Percentiles rank a stretch among this genome's conserved stretches.
Evolutionary conservation across 805 yeast species (phyloP).

Genomic region (Myxozyma udenii): DNA sequence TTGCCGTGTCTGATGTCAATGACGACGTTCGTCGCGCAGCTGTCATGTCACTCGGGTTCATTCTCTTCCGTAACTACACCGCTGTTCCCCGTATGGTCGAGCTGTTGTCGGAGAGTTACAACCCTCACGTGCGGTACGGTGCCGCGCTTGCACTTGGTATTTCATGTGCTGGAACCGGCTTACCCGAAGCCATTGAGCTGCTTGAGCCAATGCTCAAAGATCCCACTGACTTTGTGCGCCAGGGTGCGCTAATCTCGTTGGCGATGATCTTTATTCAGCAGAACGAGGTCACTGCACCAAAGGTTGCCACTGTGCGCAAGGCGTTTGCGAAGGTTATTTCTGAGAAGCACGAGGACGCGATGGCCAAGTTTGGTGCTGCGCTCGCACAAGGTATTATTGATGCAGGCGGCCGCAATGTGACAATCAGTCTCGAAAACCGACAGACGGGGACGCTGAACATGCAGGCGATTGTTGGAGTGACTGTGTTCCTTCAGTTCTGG

Average conservation of each 20-base stretch:
- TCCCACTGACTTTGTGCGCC: constrained; percentile 95
- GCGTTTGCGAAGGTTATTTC: constrained; percentile 70
- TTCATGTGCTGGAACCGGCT: constrained; percentile 92
- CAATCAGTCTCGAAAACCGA: constrained; percentile 81
- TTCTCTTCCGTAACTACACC: constrained; percentile 82
- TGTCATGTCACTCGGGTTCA: constrained; percentile 86
- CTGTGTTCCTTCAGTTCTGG: constrained; percentile 92
- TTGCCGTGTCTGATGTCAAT: constrained; percentile 93
- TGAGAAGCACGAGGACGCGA: constrained; percentile 90
- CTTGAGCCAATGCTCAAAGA: constrained; percentile 90
- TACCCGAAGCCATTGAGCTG: constrained; percentile 84
- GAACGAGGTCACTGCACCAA: constrained; percentile 77
- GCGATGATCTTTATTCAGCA: constrained; percentile 88
- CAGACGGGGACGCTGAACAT: constrained; percentile 88
- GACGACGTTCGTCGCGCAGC: constrained; percentile 97
- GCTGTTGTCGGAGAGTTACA: constrained; percentile 86
- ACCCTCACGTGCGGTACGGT: constrained; percentile 98
- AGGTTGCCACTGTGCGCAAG: constrained; percentile 73
- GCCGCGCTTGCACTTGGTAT: constrained; percentile 96
- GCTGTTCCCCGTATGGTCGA: constrained; percentile 95
- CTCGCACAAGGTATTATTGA: constrained; percentile 95
- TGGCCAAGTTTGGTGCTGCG: constrained; percentile 97
- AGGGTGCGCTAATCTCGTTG: constrained; percentile 90
- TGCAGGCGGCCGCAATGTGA: constrained; percentile 98
- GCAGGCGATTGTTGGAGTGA: constrained; percentile 87